These are phyloP conservation scores for Glaciozyma antarctica DNA, from an alignment of 768 basidiomycete species.

Conservation along the genomic window DNA sequence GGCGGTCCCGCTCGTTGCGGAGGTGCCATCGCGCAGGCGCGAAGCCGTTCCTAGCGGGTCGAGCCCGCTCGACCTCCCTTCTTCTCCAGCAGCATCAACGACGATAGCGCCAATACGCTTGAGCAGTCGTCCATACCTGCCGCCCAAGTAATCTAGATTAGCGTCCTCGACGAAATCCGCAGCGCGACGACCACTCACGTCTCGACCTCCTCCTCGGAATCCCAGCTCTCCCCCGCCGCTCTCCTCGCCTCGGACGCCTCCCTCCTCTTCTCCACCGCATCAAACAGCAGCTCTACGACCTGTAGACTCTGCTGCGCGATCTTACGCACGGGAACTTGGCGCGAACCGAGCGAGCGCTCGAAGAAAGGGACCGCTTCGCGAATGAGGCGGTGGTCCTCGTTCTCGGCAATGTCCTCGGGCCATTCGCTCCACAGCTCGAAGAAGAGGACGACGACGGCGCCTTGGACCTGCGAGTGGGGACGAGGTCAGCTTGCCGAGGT, in stretches of 20 bases:
- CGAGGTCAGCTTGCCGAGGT: background rate
- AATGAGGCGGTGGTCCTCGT: slow-evolving; percentile 7
- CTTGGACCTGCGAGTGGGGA: background rate
- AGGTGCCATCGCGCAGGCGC: background rate
- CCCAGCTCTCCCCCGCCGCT: background rate
- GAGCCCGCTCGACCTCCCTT: background rate
- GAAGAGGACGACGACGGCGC: slow-evolving; percentile 14
- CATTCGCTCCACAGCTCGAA: slow-evolving; percentile 5
- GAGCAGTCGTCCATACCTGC: slow-evolving; percentile 3
- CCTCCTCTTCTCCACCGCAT: slow-evolving; percentile 3
- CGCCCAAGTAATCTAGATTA: background rate
- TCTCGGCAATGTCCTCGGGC: background rate
- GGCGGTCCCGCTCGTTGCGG: background rate
- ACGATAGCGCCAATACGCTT: slow-evolving; percentile 8
- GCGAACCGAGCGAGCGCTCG: background rate
- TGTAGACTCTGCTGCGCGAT: slow-evolving; percentile 2
- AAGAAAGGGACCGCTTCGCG: background rate
- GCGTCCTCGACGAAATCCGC: background rate
- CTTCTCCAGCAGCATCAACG: background rate
- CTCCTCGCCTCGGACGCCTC: background rate
- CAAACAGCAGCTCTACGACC: background rate
- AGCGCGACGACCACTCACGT: background rate
- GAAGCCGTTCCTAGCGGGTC: background rate
- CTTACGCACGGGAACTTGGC: background rate
- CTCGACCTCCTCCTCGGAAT: background rate